phyloP scores from a whole-genome alignment of 805 yeast species.

The Sugiyamaella valdiviana region DNA sequence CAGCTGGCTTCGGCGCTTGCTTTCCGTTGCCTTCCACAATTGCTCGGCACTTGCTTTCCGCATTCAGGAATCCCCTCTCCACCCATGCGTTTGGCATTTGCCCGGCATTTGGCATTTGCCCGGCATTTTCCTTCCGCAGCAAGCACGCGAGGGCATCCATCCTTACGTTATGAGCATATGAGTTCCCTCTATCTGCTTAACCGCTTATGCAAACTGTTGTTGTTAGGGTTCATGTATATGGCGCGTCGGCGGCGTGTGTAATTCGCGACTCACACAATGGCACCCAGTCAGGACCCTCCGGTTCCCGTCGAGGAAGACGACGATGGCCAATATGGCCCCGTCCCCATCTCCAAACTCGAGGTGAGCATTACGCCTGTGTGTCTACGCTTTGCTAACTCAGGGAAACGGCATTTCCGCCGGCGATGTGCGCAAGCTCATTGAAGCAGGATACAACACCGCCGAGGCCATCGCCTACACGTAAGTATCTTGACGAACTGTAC shows the following conservation, averaged over 20 bases:
- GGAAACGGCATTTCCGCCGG: slow-evolving; percentile 70
- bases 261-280: neutral
- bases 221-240: neutral
- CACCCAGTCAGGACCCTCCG: neutral
- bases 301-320: slow-evolving; percentile 7
- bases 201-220: too few species aligned
- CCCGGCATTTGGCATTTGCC: too few species aligned
- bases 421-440: slow-evolving; percentile 74
- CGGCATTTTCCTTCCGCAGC: too few species aligned
- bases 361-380: neutral
- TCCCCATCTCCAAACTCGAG: slow-evolving; percentile 11
- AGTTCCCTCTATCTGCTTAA: neutral
- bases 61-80: too few species aligned
- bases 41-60: too few species aligned
- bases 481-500: slow-evolving; percentile 13
- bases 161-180: too few species aligned
- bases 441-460: slow-evolving; percentile 81
- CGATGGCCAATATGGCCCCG: slow-evolving; percentile 12
- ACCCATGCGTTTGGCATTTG: too few species aligned
- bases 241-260: neutral
- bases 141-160: too few species aligned
- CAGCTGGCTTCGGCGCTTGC: too few species aligned
- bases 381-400: neutral
- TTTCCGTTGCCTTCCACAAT: too few species aligned
- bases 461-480: slow-evolving; percentile 86